phyloP scores from a whole-genome alignment of 75 land plant genomes.

The Pinus tabuliformis region DNA sequence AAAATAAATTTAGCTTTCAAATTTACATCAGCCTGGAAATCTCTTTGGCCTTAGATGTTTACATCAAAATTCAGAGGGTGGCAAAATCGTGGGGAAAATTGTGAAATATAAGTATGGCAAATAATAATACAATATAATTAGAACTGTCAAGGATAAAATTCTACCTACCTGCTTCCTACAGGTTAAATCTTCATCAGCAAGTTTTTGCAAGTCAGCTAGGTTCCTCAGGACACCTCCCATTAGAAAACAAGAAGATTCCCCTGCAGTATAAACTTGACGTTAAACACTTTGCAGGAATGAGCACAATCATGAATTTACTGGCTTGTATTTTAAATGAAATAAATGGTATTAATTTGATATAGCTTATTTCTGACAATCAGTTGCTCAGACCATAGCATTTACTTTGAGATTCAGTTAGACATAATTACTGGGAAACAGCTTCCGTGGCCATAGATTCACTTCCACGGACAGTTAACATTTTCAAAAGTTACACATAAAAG shows the following conservation, averaged over 20 bases:
- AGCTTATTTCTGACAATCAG: no score
- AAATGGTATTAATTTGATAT: neutral
- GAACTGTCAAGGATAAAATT: neutral
- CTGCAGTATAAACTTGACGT: slow-evolving; percentile 24
- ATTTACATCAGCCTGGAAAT: neutral
- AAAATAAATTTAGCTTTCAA: neutral
- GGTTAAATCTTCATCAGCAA: slow-evolving; percentile 73
- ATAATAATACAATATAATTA: neutral
- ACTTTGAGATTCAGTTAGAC: no score
- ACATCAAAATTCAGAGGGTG: neutral
- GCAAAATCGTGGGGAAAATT: neutral
- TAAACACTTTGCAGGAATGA: neutral
- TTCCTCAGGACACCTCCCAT: slow-evolving; percentile 51
- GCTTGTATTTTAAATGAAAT: neutral
- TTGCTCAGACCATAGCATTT: no score
- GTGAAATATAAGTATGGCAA: neutral
- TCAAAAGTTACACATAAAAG: no score
- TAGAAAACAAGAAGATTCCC: slow-evolving; percentile 50
- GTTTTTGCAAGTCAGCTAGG: slow-evolving; percentile 69
- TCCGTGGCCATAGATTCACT: no score
- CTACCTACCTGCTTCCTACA: slow-evolving; percentile 77
- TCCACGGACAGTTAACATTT: no score
- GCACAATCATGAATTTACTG: neutral
- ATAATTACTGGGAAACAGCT: no score
- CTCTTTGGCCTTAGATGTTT: neutral